Evolutionary conservation across 306 rosid species (phyloP).

Genomic region (Nissolia schottii): DNA sequence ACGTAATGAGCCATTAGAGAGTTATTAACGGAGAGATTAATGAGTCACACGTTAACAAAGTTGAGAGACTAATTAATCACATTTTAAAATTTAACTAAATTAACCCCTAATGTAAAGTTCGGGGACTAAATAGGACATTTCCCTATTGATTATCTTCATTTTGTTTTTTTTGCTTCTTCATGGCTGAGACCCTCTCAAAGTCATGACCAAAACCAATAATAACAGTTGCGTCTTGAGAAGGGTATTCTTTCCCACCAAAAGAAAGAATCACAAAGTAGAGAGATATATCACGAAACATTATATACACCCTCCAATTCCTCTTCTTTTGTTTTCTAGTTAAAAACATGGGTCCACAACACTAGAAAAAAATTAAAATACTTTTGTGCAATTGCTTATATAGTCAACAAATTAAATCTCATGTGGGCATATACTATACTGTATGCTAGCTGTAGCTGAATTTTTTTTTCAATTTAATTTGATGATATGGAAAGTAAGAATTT

Average conservation of each 20-base stretch:
- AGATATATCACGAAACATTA: slow-evolving; percentile 10
- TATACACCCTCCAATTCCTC: slow-evolving; percentile 9
- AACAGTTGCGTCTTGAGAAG: slow-evolving; percentile 32
- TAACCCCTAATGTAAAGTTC: too few species aligned
- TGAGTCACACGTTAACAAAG: too few species aligned
- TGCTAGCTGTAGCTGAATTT: background rate
- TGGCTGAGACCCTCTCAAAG: background rate
- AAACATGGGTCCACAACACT: slow-evolving; percentile 25
- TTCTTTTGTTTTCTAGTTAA: slow-evolving; percentile 15
- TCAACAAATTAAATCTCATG: background rate
- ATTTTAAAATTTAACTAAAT: too few species aligned
- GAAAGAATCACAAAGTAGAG: slow-evolving; percentile 1
- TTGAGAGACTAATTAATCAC: too few species aligned
- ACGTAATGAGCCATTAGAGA: too few species aligned
- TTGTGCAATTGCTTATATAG: background rate
- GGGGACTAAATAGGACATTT: too few species aligned
- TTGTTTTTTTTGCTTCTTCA: slow-evolving; percentile 26
- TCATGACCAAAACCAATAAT: slow-evolving; percentile 21
- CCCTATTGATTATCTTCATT: too few species aligned
- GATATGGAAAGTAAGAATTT: background rate
- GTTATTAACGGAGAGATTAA: too few species aligned
- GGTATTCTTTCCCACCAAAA: slow-evolving; percentile 27
- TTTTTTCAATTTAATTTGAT: slow-evolving; percentile 6
- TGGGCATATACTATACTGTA: background rate
- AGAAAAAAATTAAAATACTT: background rate